Evolutionary conservation across 2,329 filamentous ascomycete genomes (phyloP).

Genomic region (Westerdykella sp.): DNA sequence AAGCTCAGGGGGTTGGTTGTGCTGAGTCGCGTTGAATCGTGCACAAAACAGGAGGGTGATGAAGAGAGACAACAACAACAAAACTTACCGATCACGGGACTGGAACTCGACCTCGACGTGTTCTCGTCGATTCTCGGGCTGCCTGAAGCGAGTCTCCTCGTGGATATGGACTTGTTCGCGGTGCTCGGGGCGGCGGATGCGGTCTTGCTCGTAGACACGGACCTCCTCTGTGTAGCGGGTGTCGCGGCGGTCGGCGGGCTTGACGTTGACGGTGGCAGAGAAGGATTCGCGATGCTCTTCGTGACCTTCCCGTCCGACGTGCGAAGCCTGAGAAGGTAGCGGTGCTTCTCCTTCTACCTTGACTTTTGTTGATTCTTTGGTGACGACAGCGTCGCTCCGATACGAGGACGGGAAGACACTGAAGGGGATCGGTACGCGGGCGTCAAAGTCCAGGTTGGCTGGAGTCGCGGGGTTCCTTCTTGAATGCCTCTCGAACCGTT

Average conservation of each 20-base stretch:
- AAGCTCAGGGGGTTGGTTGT: slow-evolving; percentile 28
- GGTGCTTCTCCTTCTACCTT: slow-evolving; percentile 88
- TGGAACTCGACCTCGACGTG: slow-evolving; percentile 15
- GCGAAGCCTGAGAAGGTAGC: slow-evolving; percentile 63
- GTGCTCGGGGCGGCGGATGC: slow-evolving; percentile 59
- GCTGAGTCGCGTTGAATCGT: slow-evolving; percentile 25
- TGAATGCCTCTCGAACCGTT: slow-evolving; percentile 56
- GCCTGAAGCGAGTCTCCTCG: slow-evolving; percentile 27
- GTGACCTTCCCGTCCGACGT: slow-evolving; percentile 98
- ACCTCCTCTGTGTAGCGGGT: slow-evolving; percentile 76
- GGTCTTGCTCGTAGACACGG: slow-evolving; percentile 73
- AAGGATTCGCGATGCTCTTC: slow-evolving; percentile 61
- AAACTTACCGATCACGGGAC: slow-evolving; percentile 24
- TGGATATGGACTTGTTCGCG: slow-evolving; percentile 32
- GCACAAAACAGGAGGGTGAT: slow-evolving; percentile 3
- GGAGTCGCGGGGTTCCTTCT: slow-evolving; percentile 70
- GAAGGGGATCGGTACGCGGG: slow-evolving; percentile 95
- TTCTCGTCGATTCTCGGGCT: slow-evolving; percentile 7
- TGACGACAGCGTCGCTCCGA: slow-evolving; percentile 59
- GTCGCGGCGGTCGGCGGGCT: slow-evolving; percentile 38
- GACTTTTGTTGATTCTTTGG: slow-evolving; percentile 59
- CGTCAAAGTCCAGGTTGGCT: slow-evolving; percentile 99
- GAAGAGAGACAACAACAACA: slow-evolving; percentile 8
- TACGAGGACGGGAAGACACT: slow-evolving; percentile 99
- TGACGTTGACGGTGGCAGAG: slow-evolving; percentile 43